Evolutionary conservation across 169 alveolate species (phyloP), one percentile per base, ranked within the genome.

Genomic region (Plasmodium gallinaceum): DNA sequence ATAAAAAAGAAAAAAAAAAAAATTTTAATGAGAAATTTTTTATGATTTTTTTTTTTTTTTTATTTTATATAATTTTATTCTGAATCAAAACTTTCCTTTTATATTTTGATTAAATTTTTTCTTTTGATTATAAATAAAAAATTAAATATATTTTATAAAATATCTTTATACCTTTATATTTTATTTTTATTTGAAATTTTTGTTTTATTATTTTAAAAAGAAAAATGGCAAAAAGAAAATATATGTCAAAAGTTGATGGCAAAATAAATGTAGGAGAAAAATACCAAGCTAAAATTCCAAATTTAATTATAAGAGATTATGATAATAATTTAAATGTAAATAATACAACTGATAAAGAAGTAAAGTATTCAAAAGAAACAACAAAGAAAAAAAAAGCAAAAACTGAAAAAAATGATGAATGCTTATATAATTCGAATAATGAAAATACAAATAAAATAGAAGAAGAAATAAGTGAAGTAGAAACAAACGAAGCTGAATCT

Each of bases 221-320:
- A 46, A 69, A 46, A 24, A 70, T 76, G 89, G 89, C 89, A 26
- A 76, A 76, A n/a, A 48, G 89, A 76, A 76, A 76, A 57, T 76
- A 76, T 39, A 76, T 76, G 89, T 76, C 89, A 24, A 76, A 76
- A 64, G 89, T 76, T 48, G 89, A 76, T 43, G 89, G 89, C 1
- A 76, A 76, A 48, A 76, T 76, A 48, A 76, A 76, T 39, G 69
- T 76, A 8, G 89, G 89, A 64, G 89, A 76, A n/a, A 76, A 76
- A 6, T 75, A 76, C 18, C 89, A 76, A 48, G 89, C 89, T 2
- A 76, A 76, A 42, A 76, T 76, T 24, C 89, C 89, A 5, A 75
- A 76, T 20, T 24, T 76, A 39, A 69, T 76, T 16, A 64, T 57
- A 5, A 75, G 48, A 14, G 89, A 76, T 46, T 62, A 64, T 64